A percentile compares a stretch with the other conserved stretches of the same genome.
Conservation (phyloP, 768 basidiomycete species). For the Mycena venus region DNA sequence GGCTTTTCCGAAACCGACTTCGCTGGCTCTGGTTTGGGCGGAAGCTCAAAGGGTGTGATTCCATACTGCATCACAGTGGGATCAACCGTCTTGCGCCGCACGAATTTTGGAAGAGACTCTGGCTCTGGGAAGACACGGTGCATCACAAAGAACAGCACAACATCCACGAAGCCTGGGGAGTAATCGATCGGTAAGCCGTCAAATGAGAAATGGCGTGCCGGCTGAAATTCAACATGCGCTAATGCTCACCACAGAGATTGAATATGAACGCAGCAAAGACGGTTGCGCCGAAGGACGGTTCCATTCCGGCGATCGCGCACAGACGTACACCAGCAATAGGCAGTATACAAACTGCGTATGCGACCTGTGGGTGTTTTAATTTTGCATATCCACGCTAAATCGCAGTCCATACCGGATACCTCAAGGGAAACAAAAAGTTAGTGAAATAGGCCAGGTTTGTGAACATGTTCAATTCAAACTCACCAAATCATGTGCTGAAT, state of each 20-base stretch:
- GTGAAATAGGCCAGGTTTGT: background rate
- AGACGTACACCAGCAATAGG: slow-evolving; percentile 27
- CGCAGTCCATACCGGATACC: slow-evolving; percentile 5
- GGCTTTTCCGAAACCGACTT: background rate
- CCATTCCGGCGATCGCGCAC: slow-evolving; percentile 9
- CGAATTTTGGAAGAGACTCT: slow-evolving; percentile 22
- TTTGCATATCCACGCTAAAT: background rate
- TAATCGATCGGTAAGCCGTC: background rate
- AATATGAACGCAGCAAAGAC: slow-evolving; percentile 21
- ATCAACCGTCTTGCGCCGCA: slow-evolving; percentile 30
- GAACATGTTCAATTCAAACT: background rate
- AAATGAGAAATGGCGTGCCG: too few relatives aligned
- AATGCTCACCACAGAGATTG: slow-evolving; percentile 20
- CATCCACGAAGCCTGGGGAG: slow-evolving; percentile 31
- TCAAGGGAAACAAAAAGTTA: background rate
- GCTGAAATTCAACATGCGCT: background rate
- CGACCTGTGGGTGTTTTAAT: slow-evolving; percentile 10
- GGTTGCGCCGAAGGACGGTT: slow-evolving; percentile 23
- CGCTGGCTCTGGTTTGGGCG: background rate
- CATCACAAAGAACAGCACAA: slow-evolving; percentile 34
- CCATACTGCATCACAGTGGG: slow-evolving; percentile 11
- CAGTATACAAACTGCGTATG: slow-evolving; percentile 25
- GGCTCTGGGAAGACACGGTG: slow-evolving; percentile 28
- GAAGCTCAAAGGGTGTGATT: slow-evolving; percentile 14
- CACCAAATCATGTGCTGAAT: slow-evolving; percentile 39